Base-by-base conservation (phyloP, 192 early-diverging fungal species). In the Backusella macrospora region DNA sequence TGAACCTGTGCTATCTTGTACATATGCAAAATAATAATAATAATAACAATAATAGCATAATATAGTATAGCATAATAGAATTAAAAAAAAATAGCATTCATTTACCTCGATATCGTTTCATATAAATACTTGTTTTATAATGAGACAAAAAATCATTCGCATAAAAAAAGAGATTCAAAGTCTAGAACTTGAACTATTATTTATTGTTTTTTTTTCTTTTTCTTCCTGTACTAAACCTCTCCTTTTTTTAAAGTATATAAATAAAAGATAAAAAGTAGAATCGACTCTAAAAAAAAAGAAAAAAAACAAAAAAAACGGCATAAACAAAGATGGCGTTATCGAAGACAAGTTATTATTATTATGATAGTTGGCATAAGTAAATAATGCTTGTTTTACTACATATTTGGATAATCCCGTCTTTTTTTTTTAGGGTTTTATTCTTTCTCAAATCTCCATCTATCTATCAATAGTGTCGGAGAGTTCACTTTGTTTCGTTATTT, bases 81-180 rank as follows among this genome's bases (percentile, higher is more conserved):
- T 52, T 21, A 52, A 18, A 52, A 15, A 18, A 21, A 52, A 52
- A 52, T 23, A 6, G n/a, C 49, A 21, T 52, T n/a, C 18, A 52
- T 52, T 21, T 49, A 49, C 6, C 48, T 18, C 18, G 48, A 8
- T 49, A n/a, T 49, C n/a, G 46, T 47, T n/a, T 13, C 16, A 47
- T 47, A 47, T 16, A 16, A 13, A 21, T 18, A 18, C 48, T 18
- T 49, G 4, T n/a, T 18, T 18, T 21, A 15, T 18, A 18, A 18
- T 49, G 48, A 49, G 48, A 49, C 48, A 49, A 49, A 49, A 21
- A 18, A 49, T 18, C n/a, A 49, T 18, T 21, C 48, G 48, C 48
- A 49, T 49, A 55, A 55, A 55, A 55, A 55, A 55, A 55, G 23
- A 55, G 9, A 55, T 23, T 10, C 49, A 55, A 55, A 55, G 49